phyloP scores from a whole-genome alignment of 768 basidiomycete species.

The Amanita subjunquillea region DNA sequence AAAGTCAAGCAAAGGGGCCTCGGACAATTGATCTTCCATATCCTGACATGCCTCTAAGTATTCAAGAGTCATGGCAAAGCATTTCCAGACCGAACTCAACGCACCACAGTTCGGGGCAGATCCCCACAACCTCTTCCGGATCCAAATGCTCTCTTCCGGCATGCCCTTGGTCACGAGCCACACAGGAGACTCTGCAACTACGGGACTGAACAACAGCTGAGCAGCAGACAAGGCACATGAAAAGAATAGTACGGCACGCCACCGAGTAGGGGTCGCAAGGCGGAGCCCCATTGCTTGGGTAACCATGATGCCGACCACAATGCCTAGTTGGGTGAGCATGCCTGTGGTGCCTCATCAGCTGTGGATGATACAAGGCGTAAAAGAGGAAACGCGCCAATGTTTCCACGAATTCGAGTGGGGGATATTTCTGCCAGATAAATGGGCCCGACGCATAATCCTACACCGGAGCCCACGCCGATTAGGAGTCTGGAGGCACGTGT shows the following conservation, averaged over 20 bases:
- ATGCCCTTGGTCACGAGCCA: slow-evolving; percentile 48
- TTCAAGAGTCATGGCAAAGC: background rate
- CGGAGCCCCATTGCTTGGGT: slow-evolving; percentile 70
- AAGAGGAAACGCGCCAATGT: slow-evolving; percentile 39
- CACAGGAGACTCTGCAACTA: slow-evolving; percentile 62
- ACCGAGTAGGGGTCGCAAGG: slow-evolving; percentile 57
- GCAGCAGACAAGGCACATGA: slow-evolving; percentile 44
- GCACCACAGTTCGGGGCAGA: slow-evolving; percentile 17
- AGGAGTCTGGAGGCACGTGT: slow-evolving; percentile 33
- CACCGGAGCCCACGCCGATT: slow-evolving; percentile 61
- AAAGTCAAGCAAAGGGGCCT: slow-evolving; percentile 18
- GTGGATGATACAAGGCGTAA: background rate
- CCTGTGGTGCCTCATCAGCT: slow-evolving; percentile 26
- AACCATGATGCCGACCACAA: slow-evolving; percentile 81
- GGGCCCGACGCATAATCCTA: slow-evolving; percentile 73
- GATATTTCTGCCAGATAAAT: slow-evolving; percentile 82
- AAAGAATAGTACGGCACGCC: slow-evolving; percentile 62
- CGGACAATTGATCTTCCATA: slow-evolving; percentile 26
- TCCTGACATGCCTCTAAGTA: slow-evolving; percentile 7
- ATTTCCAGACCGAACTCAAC: slow-evolving; percentile 6
- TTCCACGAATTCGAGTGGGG: slow-evolving; percentile 65
- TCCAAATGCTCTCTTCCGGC: slow-evolving; percentile 36
- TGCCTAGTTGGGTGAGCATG: slow-evolving; percentile 71
- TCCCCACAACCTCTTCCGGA: slow-evolving; percentile 47
- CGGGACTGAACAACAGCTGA: slow-evolving; percentile 44